phyloP scores from a whole-genome alignment of 352 stramenopile genomes.

The Thraustotheca clavata region DNA sequence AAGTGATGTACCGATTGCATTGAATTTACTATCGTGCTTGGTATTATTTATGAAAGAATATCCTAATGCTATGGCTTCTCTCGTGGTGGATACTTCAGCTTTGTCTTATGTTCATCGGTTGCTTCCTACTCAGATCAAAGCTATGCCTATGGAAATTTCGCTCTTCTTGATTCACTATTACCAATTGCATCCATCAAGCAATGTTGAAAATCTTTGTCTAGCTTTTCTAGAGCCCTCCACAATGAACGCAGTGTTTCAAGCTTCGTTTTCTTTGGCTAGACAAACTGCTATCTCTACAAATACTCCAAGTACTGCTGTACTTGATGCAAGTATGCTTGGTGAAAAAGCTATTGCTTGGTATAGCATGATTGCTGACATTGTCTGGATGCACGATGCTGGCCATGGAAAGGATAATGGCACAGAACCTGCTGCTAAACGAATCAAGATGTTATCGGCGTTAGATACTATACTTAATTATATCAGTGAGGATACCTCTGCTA shows the following conservation, averaged over 20 bases:
- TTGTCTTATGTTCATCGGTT: background rate
- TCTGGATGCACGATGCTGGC: background rate
- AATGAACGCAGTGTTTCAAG: background rate
- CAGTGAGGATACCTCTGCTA: background rate
- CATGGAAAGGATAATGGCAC: background rate
- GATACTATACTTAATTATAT: background rate
- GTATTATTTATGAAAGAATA: slow-evolving; percentile 12
- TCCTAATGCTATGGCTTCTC: background rate
- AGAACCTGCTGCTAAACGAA: background rate
- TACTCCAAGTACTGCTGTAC: background rate
- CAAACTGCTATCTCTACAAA: background rate
- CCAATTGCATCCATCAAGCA: background rate
- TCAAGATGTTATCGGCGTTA: background rate
- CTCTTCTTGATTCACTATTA: slow-evolving; percentile 11
- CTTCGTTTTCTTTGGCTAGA: background rate
- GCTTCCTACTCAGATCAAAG: background rate
- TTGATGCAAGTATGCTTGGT: background rate
- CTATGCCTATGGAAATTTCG: background rate
- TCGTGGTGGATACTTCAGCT: background rate
- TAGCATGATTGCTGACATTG: background rate
- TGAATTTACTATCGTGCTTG: slow-evolving; percentile 7
- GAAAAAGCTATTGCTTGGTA: background rate
- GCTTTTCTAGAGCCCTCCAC: background rate
- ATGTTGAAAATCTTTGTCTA: background rate
- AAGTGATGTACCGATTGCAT: background rate